These are phyloP conservation scores for Chionographis japonica DNA, from an alignment of 106 monocot genomes.

Conservation along the genomic window DNA sequence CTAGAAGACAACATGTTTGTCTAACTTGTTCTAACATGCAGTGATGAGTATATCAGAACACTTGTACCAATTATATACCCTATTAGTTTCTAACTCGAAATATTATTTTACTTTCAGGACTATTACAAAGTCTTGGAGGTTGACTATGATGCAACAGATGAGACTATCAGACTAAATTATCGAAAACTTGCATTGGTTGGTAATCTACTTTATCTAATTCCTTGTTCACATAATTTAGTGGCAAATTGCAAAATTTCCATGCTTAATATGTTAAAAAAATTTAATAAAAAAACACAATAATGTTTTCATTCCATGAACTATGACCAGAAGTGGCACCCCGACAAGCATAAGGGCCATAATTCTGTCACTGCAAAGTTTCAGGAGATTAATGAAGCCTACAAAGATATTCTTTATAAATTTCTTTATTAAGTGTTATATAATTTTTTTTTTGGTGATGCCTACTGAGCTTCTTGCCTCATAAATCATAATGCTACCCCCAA, in stretches of 20 bases:
- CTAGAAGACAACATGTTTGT: no score
- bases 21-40: no score
- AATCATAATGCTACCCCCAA: no score
- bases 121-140: slow-evolving; percentile 71
- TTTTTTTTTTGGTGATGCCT: no score
- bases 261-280: not conserved
- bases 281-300: not conserved
- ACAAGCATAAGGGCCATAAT: slow-evolving; percentile 45
- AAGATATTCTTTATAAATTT: slow-evolving; percentile 23
- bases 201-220: not conserved
- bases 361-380: slow-evolving; percentile 55
- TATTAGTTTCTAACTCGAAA: not conserved
- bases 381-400: slow-evolving; percentile 71
- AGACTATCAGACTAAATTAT: slow-evolving; percentile 53
- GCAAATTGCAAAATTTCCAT: not conserved
- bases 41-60: no score
- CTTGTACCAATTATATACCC: no score
- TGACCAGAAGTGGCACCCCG: slow-evolving; percentile 66
- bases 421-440: no score
- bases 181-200: slow-evolving; percentile 55
- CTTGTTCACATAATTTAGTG: not conserved
- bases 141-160: slow-evolving; percentile 69
- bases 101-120: slow-evolving; percentile 28
- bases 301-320: not conserved
- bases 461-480: no score